These are phyloP conservation scores for Cryptococcus maquisensis DNA, from an alignment of 1,284 basidiomycete genomes.

Conservation along the genomic window DNA sequence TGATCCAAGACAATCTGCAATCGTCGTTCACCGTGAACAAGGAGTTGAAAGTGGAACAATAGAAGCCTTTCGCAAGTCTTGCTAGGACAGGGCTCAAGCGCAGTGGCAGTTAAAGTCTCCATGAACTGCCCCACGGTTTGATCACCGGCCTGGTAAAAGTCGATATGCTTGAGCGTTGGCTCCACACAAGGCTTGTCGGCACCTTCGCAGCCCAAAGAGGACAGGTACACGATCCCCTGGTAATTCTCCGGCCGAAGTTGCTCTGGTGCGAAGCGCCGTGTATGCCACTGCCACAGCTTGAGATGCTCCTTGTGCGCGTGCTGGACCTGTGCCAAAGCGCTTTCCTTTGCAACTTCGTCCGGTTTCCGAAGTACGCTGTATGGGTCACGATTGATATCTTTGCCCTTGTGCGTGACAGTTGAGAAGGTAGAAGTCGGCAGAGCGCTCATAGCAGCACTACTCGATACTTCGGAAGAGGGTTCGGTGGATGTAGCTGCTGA, in stretches of 20 bases:
- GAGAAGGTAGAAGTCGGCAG: slow-evolving; percentile 7
- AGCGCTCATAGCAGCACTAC: slow-evolving; percentile 18
- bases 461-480: slow-evolving; percentile 11
- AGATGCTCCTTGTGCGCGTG: slow-evolving; percentile 78
- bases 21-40: slow-evolving; percentile 80
- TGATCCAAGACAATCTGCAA: slow-evolving; percentile 81
- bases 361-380: slow-evolving; percentile 41
- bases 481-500: slow-evolving; percentile 5
- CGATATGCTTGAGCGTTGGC: slow-evolving; percentile 61
- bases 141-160: slow-evolving; percentile 90
- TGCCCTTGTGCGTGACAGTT: slow-evolving; percentile 1
- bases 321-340: slow-evolving; percentile 64
- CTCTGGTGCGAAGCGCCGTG: slow-evolving; percentile 66
- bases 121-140: slow-evolving; percentile 89
- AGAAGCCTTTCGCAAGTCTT: slow-evolving; percentile 78
- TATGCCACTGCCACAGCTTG: slow-evolving; percentile 87
- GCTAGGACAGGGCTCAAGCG: slow-evolving; percentile 66
- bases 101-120: slow-evolving; percentile 64
- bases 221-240: slow-evolving; percentile 65
- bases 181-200: slow-evolving; percentile 52
- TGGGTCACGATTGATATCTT: slow-evolving; percentile 29
- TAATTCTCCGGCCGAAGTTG: slow-evolving; percentile 89
- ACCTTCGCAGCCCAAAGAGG: slow-evolving; percentile 43
- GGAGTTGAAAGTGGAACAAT: slow-evolving; percentile 80
- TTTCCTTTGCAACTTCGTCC: slow-evolving; percentile 62